Conservation (phyloP, 2,329 filamentous ascomycete genomes). For the Ampelomyces quisqualis region DNA sequence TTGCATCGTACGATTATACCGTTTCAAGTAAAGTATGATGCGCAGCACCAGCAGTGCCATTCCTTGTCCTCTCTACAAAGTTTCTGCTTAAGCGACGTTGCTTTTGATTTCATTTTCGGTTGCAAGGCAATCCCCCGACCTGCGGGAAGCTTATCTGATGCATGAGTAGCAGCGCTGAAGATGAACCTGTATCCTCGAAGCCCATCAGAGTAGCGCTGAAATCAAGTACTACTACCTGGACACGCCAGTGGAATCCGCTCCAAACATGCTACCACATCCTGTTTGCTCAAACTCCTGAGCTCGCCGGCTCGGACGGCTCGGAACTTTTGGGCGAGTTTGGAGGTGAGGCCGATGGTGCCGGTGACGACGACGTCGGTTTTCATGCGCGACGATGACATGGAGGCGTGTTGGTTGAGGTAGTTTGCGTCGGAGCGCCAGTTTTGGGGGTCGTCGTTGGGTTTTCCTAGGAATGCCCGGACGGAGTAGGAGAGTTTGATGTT, state of each 20-base stretch:
- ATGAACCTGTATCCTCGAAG: no score
- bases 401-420: constrained; percentile 45
- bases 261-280: constrained; percentile 26
- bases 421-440: constrained; percentile 44
- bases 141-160: no score
- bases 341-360: constrained; percentile 45
- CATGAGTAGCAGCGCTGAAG: no score
- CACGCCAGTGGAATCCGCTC: constrained; percentile 35
- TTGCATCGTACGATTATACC: no score
- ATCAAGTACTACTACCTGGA: constrained; percentile 34
- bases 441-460: constrained; percentile 23
- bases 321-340: constrained; percentile 33
- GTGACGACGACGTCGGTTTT: constrained; percentile 43
- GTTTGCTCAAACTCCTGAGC: constrained; percentile 25
- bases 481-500: constrained; percentile 37
- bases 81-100: no score
- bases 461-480: constrained; percentile 36
- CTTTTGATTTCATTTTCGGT: no score
- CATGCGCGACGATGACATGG: constrained; percentile 43
- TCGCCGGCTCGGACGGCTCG: constrained; percentile 23
- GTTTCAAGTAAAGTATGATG: no score
- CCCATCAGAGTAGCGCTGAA: no score
- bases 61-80: no score
- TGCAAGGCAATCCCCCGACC: no score
- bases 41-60: no score